Conservation (phyloP, 768 basidiomycete genomes). For the Serendipita sp. region DNA sequence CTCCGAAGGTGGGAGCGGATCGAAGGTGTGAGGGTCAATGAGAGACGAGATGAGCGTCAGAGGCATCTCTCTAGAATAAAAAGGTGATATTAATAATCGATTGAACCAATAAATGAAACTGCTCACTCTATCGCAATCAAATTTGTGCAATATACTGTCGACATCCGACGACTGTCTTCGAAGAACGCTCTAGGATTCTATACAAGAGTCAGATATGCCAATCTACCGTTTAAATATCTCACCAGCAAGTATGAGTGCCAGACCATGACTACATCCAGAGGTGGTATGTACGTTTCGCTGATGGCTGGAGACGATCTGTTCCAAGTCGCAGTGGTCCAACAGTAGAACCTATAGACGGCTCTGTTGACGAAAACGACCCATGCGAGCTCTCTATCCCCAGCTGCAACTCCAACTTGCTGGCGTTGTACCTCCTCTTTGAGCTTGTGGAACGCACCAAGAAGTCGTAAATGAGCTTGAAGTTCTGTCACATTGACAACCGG, state of each 20-base stretch:
- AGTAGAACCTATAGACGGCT: neutral
- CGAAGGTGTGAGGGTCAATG: too few species aligned
- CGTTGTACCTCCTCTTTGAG: neutral
- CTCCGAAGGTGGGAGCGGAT: neutral
- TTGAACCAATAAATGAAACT: neutral
- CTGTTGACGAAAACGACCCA: neutral
- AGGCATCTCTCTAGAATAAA: neutral
- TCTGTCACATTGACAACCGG: neutral
- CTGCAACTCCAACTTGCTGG: neutral
- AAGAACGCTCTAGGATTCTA: neutral
- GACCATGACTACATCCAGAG: neutral
- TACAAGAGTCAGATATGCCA: neutral
- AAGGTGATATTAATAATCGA: neutral
- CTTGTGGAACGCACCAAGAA: neutral
- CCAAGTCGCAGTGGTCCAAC: neutral
- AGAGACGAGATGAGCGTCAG: neutral
- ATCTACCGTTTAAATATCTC: slow-evolving; percentile 13
- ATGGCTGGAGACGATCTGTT: neutral
- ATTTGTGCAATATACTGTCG: too few species aligned
- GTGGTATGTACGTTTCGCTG: neutral
- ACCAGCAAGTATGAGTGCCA: slow-evolving; percentile 2
- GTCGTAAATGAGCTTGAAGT: neutral
- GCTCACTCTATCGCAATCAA: too few species aligned
- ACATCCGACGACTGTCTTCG: too few species aligned
- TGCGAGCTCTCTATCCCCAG: neutral